Evolutionary conservation across 495 filamentous ascomycete genomes (phyloP), one percentile per base, ranked within the genome.

Genomic region (Xylaria castorea): DNA sequence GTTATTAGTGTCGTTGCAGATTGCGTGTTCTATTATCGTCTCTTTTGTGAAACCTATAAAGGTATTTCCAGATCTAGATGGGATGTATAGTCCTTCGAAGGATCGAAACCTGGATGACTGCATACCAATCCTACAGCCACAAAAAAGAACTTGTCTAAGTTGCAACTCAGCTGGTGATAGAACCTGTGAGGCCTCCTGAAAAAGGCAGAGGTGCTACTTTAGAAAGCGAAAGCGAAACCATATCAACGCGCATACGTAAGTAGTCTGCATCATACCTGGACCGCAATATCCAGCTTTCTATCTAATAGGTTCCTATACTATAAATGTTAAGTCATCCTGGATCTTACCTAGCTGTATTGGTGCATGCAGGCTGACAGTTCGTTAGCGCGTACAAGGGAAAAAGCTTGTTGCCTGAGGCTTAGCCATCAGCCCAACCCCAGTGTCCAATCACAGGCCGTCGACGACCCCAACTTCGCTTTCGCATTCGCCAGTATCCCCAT

Each of bases 401-500:
- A 55, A 42, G 66, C 48, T 57, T 55, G 36, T 55, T 44, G n/a
- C n/a, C 48, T 68, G 50, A 20, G 66, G 66, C 66, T 68, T 55
- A 42, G 66, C n/a, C 22, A 34, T 68, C 66, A 55, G 66, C 48
- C 57, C 30, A 5, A 67, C n/a, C 18, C 20, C 7, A 42, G 48
- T 22, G 27, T 44, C 66, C 66, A 68, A 68, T 68, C 66, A 68
- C 22, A 55, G 44, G 34, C 34, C 36, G 34, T 11, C 48, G 1
- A 40, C 36, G 12, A 12, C 1, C n/a, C n/a, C 32, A 44, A 22
- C 12, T 42, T 68, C 66, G 66, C 48, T 68, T 68, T 68, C 66
- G 66, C 48, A 20, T 55, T 57, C 50, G 66, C 12, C n/a, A 68
- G 22, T 0, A 20, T 68, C 1, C 5, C 50, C 48, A 0, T 42